These are phyloP conservation scores for Xeromyces bisporus DNA, from an alignment of 495 filamentous ascomycete species.

Conservation along the genomic window DNA sequence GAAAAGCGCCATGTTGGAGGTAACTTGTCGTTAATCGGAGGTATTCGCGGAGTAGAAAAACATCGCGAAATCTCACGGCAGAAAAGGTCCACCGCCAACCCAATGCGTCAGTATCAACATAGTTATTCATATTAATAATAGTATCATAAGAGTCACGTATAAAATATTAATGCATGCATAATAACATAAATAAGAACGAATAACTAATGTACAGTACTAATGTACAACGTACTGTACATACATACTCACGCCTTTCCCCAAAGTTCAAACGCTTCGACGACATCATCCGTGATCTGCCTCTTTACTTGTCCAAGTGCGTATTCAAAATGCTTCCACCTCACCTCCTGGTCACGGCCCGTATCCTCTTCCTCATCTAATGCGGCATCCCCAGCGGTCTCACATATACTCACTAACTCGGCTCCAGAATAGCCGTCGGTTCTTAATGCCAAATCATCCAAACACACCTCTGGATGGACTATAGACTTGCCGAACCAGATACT, in stretches of 20 bases:
- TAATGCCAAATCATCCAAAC: slow-evolving; percentile 47
- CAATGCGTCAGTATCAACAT: too few species aligned
- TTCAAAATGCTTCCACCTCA: slow-evolving; percentile 47
- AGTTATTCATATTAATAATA: too few species aligned
- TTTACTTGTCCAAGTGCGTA: slow-evolving; percentile 43
- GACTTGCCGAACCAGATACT: slow-evolving; percentile 44
- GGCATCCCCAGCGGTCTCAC: slow-evolving; percentile 45
- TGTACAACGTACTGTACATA: neutral
- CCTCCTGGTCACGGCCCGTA: slow-evolving; percentile 26
- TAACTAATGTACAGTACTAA: too few species aligned
- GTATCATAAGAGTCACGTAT: too few species aligned
- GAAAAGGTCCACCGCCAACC: too few species aligned
- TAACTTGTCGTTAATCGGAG: too few species aligned
- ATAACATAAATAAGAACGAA: too few species aligned
- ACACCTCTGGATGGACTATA: slow-evolving; percentile 46
- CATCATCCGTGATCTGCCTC: slow-evolving; percentile 49
- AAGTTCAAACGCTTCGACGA: slow-evolving; percentile 47
- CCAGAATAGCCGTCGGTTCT: slow-evolving; percentile 70
- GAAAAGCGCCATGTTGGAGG: too few species aligned
- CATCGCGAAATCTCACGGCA: too few species aligned
- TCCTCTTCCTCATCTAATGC: slow-evolving; percentile 38
- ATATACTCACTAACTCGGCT: slow-evolving; percentile 74
- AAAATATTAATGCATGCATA: too few species aligned
- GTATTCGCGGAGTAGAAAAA: too few species aligned
- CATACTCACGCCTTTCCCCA: slow-evolving; percentile 32